phyloP scores from a whole-genome alignment of 1,139 yeast species.

The Lodderomyces oxycetoniae region DNA sequence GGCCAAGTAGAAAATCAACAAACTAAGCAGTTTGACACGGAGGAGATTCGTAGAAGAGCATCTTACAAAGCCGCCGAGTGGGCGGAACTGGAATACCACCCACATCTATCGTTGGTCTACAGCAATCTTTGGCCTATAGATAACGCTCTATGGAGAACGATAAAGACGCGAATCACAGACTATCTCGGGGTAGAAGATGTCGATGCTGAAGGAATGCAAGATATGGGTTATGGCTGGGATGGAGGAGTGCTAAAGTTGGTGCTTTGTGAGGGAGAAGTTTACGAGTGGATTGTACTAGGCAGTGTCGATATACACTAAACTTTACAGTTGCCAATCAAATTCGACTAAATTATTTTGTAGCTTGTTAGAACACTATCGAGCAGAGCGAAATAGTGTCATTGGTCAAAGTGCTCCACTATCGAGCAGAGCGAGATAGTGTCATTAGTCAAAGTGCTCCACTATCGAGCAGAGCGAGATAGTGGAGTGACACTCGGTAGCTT shows the following conservation, averaged over 20 bases:
- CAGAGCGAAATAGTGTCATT: too few species aligned
- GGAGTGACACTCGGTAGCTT: too few species aligned
- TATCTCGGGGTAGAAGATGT: conserved; percentile 52
- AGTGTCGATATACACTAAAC: conserved; percentile 36
- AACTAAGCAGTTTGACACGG: conserved; percentile 24
- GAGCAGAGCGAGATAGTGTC: too few species aligned
- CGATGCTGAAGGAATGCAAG: conserved; percentile 33
- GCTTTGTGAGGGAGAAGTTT: conserved; percentile 69
- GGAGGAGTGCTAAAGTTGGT: conserved; percentile 70
- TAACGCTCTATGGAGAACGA: conserved; percentile 63
- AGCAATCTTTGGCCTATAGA: conserved; percentile 65
- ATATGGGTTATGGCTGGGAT: conserved; percentile 50
- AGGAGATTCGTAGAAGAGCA: conserved; percentile 25
- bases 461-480: too few species aligned
- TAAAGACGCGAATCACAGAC: conserved; percentile 67
- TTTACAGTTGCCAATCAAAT: too few species aligned
- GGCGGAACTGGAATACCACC: conserved; percentile 57
- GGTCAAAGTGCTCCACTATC: too few species aligned
- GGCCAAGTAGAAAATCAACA: conserved; percentile 5
- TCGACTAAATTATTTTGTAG: too few species aligned
- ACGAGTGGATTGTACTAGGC: conserved; percentile 68
- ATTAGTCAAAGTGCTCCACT: too few species aligned
- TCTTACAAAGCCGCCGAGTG: conserved; percentile 46
- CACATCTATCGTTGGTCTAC: conserved; percentile 72
- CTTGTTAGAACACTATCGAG: too few species aligned